These are phyloP conservation scores for Hypoxylon rubiginosum DNA, from an alignment of 2,329 filamentous ascomycete species.

Conservation along the genomic window DNA sequence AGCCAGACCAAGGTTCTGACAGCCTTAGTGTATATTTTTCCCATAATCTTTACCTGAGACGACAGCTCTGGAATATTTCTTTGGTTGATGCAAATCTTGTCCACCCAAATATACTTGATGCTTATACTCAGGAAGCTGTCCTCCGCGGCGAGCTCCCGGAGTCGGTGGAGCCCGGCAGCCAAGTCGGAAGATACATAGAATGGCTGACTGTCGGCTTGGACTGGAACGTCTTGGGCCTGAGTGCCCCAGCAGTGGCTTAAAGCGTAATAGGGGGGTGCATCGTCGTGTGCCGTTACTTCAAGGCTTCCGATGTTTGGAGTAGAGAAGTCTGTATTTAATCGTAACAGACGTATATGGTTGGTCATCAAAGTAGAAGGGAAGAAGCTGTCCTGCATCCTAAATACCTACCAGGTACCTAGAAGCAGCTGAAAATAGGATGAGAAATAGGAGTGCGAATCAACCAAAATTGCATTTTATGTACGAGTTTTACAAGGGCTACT, in stretches of 20 bases:
- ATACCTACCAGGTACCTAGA: no score
- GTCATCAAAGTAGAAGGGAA: no score
- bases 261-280: conserved; percentile 11
- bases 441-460: neutral
- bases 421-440: neutral
- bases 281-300: neutral
- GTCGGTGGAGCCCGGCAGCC: neutral
- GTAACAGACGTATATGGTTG: neutral
- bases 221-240: neutral
- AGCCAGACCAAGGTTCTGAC: conserved; percentile 22
- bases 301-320: neutral
- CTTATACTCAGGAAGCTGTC: neutral
- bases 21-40: conserved; percentile 4
- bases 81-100: conserved; percentile 26
- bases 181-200: neutral
- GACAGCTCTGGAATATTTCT: conserved; percentile 10
- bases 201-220: neutral
- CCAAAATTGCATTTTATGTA: no score
- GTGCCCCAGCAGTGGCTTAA: conserved; percentile 13
- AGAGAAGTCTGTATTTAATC: neutral
- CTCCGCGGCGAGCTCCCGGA: neutral
- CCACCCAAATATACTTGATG: conserved; percentile 17
- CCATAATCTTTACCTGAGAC: conserved; percentile 13
- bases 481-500: no score
- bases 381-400: no score